These are phyloP conservation scores for Trichosanthes truncata DNA, from an alignment of 306 rosid genomes.

Conservation along the genomic window DNA sequence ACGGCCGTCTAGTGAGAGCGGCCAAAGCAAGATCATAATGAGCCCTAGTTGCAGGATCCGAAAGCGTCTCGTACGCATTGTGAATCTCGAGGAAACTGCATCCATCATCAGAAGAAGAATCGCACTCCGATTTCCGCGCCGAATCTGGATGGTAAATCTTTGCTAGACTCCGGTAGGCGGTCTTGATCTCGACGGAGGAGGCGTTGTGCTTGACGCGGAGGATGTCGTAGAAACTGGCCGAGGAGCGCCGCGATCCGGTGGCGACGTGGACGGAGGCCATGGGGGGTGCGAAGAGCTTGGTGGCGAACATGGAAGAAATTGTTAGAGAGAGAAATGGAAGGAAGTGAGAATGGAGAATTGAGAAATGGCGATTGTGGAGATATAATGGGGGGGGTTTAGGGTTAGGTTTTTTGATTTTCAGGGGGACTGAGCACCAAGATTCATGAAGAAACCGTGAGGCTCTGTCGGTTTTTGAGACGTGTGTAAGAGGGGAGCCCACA, in stretches of 20 bases:
- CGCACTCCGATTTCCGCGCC: slow-evolving; percentile 14
- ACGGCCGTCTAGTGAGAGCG: slow-evolving; percentile 6
- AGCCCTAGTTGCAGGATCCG: slow-evolving; percentile 71
- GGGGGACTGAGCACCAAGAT: slow-evolving; percentile 2
- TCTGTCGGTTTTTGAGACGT: not conserved
- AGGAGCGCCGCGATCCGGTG: not conserved
- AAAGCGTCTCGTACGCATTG: slow-evolving; percentile 70
- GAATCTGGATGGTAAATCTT: slow-evolving; percentile 68
- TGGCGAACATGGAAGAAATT: slow-evolving; percentile 18
- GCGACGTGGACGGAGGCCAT: not conserved
- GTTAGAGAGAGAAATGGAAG: not conserved
- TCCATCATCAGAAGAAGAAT: slow-evolving; percentile 15
- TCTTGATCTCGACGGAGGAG: slow-evolving; percentile 34
- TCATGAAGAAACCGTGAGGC: not conserved
- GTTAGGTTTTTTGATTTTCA: not conserved
- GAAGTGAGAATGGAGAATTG: not conserved
- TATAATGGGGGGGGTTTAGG: not conserved
- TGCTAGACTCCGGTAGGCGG: slow-evolving; percentile 41
- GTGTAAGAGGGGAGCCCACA: not conserved
- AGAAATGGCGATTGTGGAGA: not conserved
- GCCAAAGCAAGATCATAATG: slow-evolving; percentile 47
- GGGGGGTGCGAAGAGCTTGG: not conserved
- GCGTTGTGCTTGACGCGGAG: slow-evolving; percentile 31
- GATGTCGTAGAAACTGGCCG: slow-evolving; percentile 31
- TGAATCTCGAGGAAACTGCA: slow-evolving; percentile 61